Conservation (phyloP, 2,329 filamentous ascomycete species). For the Hymenoscyphus repandus region DNA sequence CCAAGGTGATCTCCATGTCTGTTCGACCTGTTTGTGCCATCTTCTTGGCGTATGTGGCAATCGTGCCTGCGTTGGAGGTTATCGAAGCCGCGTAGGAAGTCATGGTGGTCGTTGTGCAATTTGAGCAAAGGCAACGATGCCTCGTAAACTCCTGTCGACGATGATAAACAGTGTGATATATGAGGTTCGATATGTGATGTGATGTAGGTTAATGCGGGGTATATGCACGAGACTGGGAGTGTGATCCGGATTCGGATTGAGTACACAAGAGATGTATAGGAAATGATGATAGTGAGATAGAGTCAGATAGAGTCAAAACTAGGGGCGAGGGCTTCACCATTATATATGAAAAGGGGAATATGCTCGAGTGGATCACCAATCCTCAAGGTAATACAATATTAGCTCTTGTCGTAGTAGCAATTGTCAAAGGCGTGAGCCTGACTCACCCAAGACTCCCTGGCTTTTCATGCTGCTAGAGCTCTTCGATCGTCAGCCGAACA, state of each 20-base stretch:
- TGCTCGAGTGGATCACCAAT: background rate
- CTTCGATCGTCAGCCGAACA: background rate
- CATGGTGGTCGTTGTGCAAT: constrained; percentile 13
- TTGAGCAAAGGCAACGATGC: background rate
- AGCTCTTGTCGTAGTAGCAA: constrained; percentile 5
- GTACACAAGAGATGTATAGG: no score
- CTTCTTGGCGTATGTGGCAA: constrained; percentile 24
- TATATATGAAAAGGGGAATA: constrained; percentile 9
- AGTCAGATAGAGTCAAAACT: background rate
- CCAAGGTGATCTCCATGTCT: constrained; percentile 26
- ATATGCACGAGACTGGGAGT: background rate
- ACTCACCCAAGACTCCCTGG: constrained; percentile 12
- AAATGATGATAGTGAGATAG: no score
- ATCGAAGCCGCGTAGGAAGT: constrained; percentile 20
- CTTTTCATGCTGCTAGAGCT: background rate
- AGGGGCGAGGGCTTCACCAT: constrained; percentile 3
- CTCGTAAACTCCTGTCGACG: constrained; percentile 2
- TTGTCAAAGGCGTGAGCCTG: constrained; percentile 13
- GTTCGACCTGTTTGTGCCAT: constrained; percentile 16
- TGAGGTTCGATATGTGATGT: constrained; percentile 6
- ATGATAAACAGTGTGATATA: background rate
- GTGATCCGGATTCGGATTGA: no score
- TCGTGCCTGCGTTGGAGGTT: constrained; percentile 21
- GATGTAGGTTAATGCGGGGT: constrained; percentile 19
- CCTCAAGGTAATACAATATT: no score